Base-by-base conservation (phyloP, 1,284 basidiomycete genomes). In the Fomitopsis schrenkii region DNA sequence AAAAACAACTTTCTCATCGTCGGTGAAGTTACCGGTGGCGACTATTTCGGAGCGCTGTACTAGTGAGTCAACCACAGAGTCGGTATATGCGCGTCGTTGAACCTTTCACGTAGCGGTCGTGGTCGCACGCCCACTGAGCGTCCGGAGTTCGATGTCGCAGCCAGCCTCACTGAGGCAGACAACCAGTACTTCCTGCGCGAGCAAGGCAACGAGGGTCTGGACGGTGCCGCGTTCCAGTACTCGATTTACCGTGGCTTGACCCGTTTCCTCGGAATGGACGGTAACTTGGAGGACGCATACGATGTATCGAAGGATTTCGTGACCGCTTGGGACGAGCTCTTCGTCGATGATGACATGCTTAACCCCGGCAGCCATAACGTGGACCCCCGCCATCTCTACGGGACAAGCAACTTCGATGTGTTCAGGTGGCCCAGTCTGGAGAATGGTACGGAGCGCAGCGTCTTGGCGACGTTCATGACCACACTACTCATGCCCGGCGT, bases 1-100 rank as follows among this genome's bases (percentile, higher is more conserved):
- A 97, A 97, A 79, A 81, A 78, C 22, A 95, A 96, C 72, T 96
- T 97, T 74, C 90, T 87, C 75, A 94, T 97, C 66, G 80, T 91
- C 0, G 94, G 94, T 52, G 94, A 97, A 79, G 91, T 97, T 62
- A 96, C 94, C n/a, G 94, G 94, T 80, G 94, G 94, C 66, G 90
- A 97, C 76, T 88, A 87, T 0, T 95, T 96, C 71, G 94, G 93
- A 26, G 80, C 93, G 1, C 77, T 96, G 14, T 97, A 96, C 74
- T 77, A 91, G 90, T 91, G 69, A 68, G 87, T 80, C 9, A 55
- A 28, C 48, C 26, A 33, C 30, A 5, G 36, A 10, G 5, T 45
- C 52, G 33, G 14, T 50, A 35, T 57, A 33, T 60, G 41, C 46
- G 40, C 41, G 36, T 53, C 19, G 14, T 50, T 65, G 10, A 61